A percentile compares a stretch with the other conserved stretches of the same genome.
These are phyloP conservation scores for Trichomonas tenax DNA, from an alignment of 208 protist species.

Conservation along the genomic window DNA sequence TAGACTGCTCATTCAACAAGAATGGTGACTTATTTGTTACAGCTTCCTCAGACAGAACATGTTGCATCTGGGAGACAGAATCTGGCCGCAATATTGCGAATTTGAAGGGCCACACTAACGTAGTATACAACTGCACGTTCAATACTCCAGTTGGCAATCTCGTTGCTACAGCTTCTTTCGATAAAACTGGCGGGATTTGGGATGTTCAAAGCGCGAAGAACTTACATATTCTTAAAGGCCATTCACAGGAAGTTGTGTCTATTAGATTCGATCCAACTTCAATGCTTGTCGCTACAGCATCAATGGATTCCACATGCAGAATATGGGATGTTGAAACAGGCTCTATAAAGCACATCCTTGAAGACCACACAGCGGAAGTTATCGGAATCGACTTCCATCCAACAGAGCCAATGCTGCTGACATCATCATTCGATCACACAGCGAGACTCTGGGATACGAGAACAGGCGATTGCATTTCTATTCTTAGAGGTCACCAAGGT, in stretches of 20 bases:
- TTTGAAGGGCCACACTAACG: conserved; percentile 77
- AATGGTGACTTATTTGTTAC: conserved; percentile 67
- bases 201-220: not conserved
- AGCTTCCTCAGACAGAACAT: conserved; percentile 76
- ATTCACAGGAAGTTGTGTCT: conserved; percentile 63
- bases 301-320: conserved; percentile 79
- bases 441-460: conserved; percentile 74
- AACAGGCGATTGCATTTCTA: conserved; percentile 64
- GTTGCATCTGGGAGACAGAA: conserved; percentile 66
- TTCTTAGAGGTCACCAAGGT: conserved; percentile 66
- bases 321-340: conserved; percentile 70
- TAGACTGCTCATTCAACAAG: not conserved
- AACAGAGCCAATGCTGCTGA: conserved; percentile 49
- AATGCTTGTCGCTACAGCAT: conserved; percentile 64
- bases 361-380: conserved; percentile 74
- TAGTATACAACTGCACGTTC: conserved; percentile 79
- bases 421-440: conserved; percentile 85
- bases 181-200: not conserved
- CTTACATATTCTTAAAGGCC: not conserved
- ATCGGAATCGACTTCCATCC: conserved; percentile 69
- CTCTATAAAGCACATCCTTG: conserved; percentile 59
- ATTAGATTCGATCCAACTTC: conserved; percentile 41
- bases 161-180: not conserved
- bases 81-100: conserved; percentile 70
- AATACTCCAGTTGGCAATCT: conserved; percentile 77